Evolutionary conservation across 257 asterid genomes (phyloP), one percentile per base, ranked within the genome.

Genomic region (Nicotiana paniculata): DNA sequence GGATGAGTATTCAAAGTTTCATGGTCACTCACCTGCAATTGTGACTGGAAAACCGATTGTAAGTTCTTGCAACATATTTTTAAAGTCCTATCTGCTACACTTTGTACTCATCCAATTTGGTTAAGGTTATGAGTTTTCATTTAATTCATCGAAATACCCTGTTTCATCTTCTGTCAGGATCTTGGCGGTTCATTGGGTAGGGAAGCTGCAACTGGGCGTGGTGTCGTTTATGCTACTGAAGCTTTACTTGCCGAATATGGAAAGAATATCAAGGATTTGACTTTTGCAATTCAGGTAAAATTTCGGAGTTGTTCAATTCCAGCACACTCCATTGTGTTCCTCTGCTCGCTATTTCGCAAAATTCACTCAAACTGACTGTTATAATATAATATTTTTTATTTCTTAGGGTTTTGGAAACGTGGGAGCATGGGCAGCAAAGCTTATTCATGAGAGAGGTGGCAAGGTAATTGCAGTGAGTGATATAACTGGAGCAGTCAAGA

Each of bases 1-100:
- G 93, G 99, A 94, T 43, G 99, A 96, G 92, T 96, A 96, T 89
- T 96, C 99, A 2, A 96, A 96, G 84, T 96, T 96, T 77, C 99
- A 96, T 64, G 99, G 99, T 33, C 81, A 96, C 85, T 96, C 99
- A 3, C 99, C 99, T 33, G 99, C 99, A 62, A 87, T 96, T 72
- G 99, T 96, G 24, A 96, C 99, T 0, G 99, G 98, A 86, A 94
- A 94, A 82, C 99, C 99, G 80, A 87, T 93, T 57, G 99, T 96
- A 90, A 89, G 97, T 87, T 30, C 39, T 75, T 16, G 59, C 77
- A 26, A 64, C 83, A 7, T 28, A 48, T 37, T n/a, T 16, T 21
- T 61, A 17, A 21, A 37, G 17, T 43, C 74, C 63, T 35, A 24
- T 48, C 37, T 74, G 4, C 51, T 74, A 72, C 78, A 72, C 24